These are phyloP conservation scores for Dactylellina haptotyla DNA, from an alignment of 2,329 filamentous ascomycete species.

Conservation along the genomic window DNA sequence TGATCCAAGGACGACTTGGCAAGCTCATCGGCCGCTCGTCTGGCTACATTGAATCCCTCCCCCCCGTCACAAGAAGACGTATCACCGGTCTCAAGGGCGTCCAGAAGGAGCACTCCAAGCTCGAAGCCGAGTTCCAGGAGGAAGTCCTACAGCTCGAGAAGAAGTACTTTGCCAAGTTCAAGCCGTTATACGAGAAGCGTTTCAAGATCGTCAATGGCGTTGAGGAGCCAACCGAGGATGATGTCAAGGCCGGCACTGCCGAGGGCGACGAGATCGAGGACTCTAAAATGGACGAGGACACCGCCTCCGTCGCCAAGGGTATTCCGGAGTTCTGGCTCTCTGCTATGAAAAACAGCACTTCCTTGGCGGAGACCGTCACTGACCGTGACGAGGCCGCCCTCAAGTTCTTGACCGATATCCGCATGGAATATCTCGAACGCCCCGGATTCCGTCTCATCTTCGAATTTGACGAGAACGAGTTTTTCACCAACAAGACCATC, in stretches of 20 bases:
- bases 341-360: conserved; percentile 99
- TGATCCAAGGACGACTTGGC: conserved; percentile 97
- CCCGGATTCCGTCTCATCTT: conserved; percentile 98
- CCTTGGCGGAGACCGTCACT: conserved; percentile 97
- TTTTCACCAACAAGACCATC: conserved; percentile 96
- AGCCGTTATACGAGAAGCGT: conserved; percentile 94
- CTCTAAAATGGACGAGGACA: conserved; percentile 68
- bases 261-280: conserved; percentile 68
- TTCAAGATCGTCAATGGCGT: conserved; percentile 89
- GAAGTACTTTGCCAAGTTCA: conserved; percentile 99
- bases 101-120: conserved; percentile 97
- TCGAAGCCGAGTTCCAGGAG: conserved; percentile 98
- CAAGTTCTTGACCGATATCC: conserved; percentile 88
- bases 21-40: conserved; percentile 93
- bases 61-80: conserved; percentile 85
- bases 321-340: conserved; percentile 99
- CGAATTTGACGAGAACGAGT: conserved; percentile 93
- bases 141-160: conserved; percentile 98
- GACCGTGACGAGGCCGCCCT: conserved; percentile 95
- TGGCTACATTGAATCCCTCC: conserved; percentile 96
- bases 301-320: conserved; percentile 70
- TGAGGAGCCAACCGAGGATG: conserved; percentile 83
- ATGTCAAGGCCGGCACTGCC: conserved; percentile 77
- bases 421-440: conserved; percentile 99
- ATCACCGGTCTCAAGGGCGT: conserved; percentile 96